phyloP scores from a whole-genome alignment of 2,329 filamentous ascomycete genomes.

The Hypoxylon sp. region DNA sequence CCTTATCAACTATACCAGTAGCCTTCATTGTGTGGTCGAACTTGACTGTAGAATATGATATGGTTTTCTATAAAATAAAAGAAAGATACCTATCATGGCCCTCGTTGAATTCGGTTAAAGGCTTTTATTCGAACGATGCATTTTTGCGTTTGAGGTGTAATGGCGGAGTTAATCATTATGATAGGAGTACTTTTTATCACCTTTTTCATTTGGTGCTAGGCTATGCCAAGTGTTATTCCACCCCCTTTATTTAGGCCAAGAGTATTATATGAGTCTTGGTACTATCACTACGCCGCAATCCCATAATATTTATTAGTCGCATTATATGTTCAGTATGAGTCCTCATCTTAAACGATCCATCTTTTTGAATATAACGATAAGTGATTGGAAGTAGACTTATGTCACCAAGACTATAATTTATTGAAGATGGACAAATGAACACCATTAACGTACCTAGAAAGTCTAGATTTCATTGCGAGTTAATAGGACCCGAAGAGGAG shows the following conservation, averaged over 20 bases:
- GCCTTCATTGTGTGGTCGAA: constrained; percentile 1
- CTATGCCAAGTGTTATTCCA: not conserved
- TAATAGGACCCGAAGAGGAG: not conserved
- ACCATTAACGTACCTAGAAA: not conserved
- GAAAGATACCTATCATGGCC: not conserved
- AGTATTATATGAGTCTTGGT: not conserved
- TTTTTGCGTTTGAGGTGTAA: not conserved
- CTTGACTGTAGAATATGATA: constrained; percentile 2
- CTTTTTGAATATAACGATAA: not conserved
- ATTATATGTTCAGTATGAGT: not conserved
- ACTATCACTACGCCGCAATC: not conserved
- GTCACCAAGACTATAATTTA: not conserved
- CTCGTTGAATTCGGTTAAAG: not conserved
- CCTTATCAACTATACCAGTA: constrained; percentile 3
- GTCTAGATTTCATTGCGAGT: not conserved
- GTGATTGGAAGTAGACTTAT: not conserved
- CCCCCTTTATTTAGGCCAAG: not conserved
- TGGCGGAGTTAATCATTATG: not conserved
- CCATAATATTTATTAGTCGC: not conserved
- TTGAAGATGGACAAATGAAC: not conserved
- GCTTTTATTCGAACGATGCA: not conserved
- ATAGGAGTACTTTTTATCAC: not conserved
- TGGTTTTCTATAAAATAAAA: not conserved
- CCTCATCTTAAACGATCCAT: not conserved
- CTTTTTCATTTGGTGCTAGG: not conserved